phyloP scores from a whole-genome alignment of 2,329 filamentous ascomycete species.

The Fusarium sp. region DNA sequence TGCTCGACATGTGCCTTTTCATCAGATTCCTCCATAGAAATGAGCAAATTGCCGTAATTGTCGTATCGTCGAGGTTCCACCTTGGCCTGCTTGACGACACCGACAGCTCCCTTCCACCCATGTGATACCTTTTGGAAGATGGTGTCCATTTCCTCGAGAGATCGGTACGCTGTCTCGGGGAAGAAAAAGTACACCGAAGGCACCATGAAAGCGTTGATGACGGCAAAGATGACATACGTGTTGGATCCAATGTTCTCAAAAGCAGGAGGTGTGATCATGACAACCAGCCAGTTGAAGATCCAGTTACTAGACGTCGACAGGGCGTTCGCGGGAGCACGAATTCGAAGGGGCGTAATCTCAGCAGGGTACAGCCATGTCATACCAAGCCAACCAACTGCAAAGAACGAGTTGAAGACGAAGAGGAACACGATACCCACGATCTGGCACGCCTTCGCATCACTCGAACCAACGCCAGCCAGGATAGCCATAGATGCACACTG shows the following conservation, averaged over 20 bases:
- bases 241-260: slow-evolving; percentile 67
- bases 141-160: slow-evolving; percentile 73
- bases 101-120: slow-evolving; percentile 53
- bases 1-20: slow-evolving; percentile 51
- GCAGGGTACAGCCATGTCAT: slow-evolving; percentile 73
- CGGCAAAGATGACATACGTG: slow-evolving; percentile 74
- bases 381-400: slow-evolving; percentile 68
- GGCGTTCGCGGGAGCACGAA: slow-evolving; percentile 70
- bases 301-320: slow-evolving; percentile 66
- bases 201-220: slow-evolving; percentile 71
- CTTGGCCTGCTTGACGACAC: slow-evolving; percentile 52
- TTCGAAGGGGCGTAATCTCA: slow-evolving; percentile 74
- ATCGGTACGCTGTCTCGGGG: slow-evolving; percentile 72
- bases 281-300: slow-evolving; percentile 72
- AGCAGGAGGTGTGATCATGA: slow-evolving; percentile 70
- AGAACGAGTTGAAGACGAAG: slow-evolving; percentile 70
- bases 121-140: slow-evolving; percentile 68
- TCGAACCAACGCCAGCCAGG: slow-evolving; percentile 65
- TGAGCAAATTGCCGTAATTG: slow-evolving; percentile 68
- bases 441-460: slow-evolving; percentile 59
- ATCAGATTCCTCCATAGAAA: slow-evolving; percentile 56
- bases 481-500: slow-evolving; percentile 74
- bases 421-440: slow-evolving; percentile 73
- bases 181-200: slow-evolving; percentile 70
- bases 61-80: slow-evolving; percentile 67